Conservation (phyloP, 148 eudicot genomes). For the Rhododendron simsii region DNA sequence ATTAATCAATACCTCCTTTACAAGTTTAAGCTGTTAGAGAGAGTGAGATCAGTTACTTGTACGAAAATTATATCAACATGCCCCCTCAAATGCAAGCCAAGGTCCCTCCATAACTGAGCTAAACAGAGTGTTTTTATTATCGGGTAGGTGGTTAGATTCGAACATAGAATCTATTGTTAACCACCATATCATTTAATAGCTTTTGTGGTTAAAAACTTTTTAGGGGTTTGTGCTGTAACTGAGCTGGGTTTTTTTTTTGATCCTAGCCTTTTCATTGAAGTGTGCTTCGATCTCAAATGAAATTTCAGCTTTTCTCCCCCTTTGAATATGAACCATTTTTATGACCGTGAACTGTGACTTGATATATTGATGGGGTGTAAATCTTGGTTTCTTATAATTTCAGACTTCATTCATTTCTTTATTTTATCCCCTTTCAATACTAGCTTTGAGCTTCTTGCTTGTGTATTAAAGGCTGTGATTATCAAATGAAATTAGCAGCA, state of each 20-base stretch:
- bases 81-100: not conserved
- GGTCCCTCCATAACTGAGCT: not conserved
- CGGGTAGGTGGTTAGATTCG: not conserved
- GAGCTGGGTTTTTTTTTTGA: too few species aligned
- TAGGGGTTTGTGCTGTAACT: not conserved
- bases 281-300: not conserved
- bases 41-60: not conserved
- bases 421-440: not conserved
- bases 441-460: not conserved
- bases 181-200: not conserved
- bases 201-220: not conserved
- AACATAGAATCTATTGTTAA: not conserved
- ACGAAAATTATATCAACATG: not conserved
- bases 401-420: not conserved
- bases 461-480: not conserved
- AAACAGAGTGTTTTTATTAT: not conserved
- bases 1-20: not conserved
- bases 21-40: not conserved
- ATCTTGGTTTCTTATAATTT: not conserved
- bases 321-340: not conserved
- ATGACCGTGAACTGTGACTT: not conserved
- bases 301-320: not conserved
- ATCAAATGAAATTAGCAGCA: constrained; percentile 35
- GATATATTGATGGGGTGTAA: not conserved
- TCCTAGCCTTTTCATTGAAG: not conserved